A percentile compares a stretch with the other conserved stretches of the same genome.
Conservation (phyloP, 352 stramenopile species). For the Peronospora farinosa region DNA sequence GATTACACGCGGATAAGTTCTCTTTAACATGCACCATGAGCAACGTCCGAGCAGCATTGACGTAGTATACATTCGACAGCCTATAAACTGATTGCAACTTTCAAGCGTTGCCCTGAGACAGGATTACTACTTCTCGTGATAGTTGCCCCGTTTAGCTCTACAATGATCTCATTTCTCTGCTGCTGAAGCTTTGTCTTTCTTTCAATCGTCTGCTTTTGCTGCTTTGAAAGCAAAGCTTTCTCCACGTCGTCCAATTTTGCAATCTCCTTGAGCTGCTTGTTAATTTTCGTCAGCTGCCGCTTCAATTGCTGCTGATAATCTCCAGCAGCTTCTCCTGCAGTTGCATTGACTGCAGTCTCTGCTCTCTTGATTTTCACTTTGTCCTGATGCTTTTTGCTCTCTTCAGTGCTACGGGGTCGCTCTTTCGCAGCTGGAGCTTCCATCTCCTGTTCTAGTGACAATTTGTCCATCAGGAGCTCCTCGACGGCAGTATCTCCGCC, state of each 20-base stretch:
- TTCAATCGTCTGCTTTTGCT: conserved; percentile 31
- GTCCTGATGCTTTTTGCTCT: not conserved
- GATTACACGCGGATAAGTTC: not conserved
- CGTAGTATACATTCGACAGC: not conserved
- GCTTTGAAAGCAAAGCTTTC: conserved; percentile 18
- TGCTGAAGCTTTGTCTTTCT: conserved; percentile 29
- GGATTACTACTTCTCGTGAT: conserved; percentile 19
- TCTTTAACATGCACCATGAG: not conserved
- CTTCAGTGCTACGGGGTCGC: conserved; percentile 2
- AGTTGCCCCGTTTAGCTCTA: conserved; percentile 38
- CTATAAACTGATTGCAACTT: conserved; percentile 27
- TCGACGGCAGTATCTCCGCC: conserved; percentile 4
- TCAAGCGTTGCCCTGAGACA: conserved; percentile 14
- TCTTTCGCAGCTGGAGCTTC: conserved; percentile 2
- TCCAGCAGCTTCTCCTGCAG: not conserved
- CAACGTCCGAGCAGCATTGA: not conserved
- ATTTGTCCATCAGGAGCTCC: conserved; percentile 26
- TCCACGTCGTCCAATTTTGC: conserved; percentile 19
- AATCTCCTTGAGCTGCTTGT: conserved; percentile 40
- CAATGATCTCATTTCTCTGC: conserved; percentile 35
- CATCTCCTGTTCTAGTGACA: conserved; percentile 31
- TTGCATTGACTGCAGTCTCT: not conserved
- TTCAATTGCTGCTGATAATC: conserved; percentile 31
- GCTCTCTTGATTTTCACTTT: not conserved
- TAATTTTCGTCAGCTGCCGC: conserved; percentile 47